phyloP scores from a whole-genome alignment of 805 yeast species.

The Zygoascus bituminiphila region DNA sequence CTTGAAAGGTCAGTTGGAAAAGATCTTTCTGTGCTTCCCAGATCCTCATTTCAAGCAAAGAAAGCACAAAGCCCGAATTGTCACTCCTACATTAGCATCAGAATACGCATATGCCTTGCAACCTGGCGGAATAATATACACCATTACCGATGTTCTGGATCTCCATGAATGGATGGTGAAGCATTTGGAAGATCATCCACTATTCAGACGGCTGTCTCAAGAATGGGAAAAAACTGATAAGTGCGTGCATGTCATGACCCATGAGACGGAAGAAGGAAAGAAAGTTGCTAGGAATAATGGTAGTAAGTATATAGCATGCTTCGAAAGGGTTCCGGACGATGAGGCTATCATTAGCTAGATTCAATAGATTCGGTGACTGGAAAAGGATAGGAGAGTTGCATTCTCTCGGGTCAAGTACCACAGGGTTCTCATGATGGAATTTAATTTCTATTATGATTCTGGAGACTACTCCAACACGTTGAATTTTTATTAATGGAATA shows the following conservation, averaged over 20 bases:
- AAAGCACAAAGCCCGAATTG: slow-evolving; percentile 93
- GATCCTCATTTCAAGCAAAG: slow-evolving; percentile 98
- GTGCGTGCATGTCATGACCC: slow-evolving; percentile 81
- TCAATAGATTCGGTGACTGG: too few relatives aligned
- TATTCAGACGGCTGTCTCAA: slow-evolving; percentile 68
- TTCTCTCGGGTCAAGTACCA: too few relatives aligned
- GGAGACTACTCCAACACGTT: too few relatives aligned
- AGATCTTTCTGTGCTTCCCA: slow-evolving; percentile 98
- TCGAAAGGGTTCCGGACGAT: slow-evolving; percentile 42
- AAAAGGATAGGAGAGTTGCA: too few relatives aligned
- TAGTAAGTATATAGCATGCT: slow-evolving; percentile 80
- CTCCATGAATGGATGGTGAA: slow-evolving; percentile 93
- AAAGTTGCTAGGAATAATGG: slow-evolving; percentile 91
- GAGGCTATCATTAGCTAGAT: slow-evolving; percentile 3
- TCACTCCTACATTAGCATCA: slow-evolving; percentile 77
- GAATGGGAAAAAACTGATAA: slow-evolving; percentile 76
- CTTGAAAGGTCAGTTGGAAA: slow-evolving; percentile 67
- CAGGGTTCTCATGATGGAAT: too few relatives aligned
- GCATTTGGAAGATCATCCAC: slow-evolving; percentile 84
- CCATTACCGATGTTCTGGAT: slow-evolving; percentile 93
- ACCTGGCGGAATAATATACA: slow-evolving; percentile 84
- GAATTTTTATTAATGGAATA: too few relatives aligned
- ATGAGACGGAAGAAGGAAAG: slow-evolving; percentile 97
- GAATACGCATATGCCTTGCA: slow-evolving; percentile 87
- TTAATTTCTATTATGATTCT: too few relatives aligned